Base-by-base conservation (phyloP, 192 early-diverging fungal genomes). In the Dissophora ornata region DNA sequence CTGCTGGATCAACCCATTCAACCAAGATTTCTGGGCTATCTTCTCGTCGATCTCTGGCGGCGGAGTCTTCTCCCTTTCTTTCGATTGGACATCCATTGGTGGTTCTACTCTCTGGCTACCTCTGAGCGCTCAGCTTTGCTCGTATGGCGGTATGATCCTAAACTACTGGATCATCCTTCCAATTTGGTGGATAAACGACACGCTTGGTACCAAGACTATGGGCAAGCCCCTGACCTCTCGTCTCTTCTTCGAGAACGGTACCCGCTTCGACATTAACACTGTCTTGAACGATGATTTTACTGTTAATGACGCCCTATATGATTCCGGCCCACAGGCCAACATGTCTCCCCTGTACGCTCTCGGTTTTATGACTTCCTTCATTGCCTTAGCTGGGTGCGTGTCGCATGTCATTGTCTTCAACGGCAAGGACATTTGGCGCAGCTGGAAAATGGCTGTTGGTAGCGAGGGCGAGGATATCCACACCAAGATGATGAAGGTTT, bases 111-210 rank as follows among this genome's bases (percentile, higher is more conserved):
- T 79, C 36, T 79, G 56, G 19, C 36, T 62, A 2, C 74, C 74
- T n/a, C 41, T 79, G 19, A 29, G 41, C 15, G 52, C 66, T 3
- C 74, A 79, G 26, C 51, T 79, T 19, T 60, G 57, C 62, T 79
- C 87, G 26, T 86, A 91, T 61, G 83, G 83, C 1, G 89, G 89
- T 4, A 85, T 87, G 54, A 80, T 89, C 25, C 69, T 91, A 3
- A 82, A 88, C 29, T 88, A 90, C 65, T 95, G 90, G 89, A 80
- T 93, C 62, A 79, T 90, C n/a, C 84, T 87, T 1, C 94, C 93
- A 16, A 85, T 86, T 11, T 71, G 85, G 5, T 92, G 90, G 66
- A 87, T 90, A 67, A 83, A 71, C 48, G 83, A 92, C 48, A 67
- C 81, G n/a, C 28, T 69, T 12, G 57, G 57, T 12, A 57, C 50